Percentiles rank a stretch among this genome's conserved stretches.
phyloP scores from a whole-genome alignment of 805 yeast genomes.

The Lipomyces orientalis region DNA sequence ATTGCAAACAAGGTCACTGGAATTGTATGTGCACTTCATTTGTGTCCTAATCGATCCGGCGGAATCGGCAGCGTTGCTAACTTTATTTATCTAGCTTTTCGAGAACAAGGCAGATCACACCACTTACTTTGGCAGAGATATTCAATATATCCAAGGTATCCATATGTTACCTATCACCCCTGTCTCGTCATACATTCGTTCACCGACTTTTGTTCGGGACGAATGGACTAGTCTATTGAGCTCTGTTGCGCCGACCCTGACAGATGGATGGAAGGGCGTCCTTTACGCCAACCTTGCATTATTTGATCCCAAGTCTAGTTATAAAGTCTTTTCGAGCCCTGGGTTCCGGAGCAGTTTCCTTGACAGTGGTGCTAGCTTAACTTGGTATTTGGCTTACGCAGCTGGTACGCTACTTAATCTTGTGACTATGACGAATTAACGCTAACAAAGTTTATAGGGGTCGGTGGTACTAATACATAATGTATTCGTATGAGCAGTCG shows the following conservation, averaged over 20 bases:
- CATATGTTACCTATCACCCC: conserved; percentile 80
- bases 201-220: conserved; percentile 55
- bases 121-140: conserved; percentile 67
- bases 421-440: not conserved
- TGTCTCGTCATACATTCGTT: conserved; percentile 60
- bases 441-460: conserved; percentile 6
- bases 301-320: conserved; percentile 68
- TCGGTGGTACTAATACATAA: conserved; percentile 20
- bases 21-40: conserved; percentile 45
- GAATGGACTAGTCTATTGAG: conserved; percentile 64
- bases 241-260: conserved; percentile 50
- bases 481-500: not conserved
- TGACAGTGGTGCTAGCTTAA: conserved; percentile 83
- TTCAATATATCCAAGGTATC: conserved; percentile 75
- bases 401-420: conserved; percentile 44
- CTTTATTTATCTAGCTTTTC: conserved; percentile 46
- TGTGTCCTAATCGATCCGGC: not conserved
- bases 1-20: conserved; percentile 69
- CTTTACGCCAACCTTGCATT: conserved; percentile 77
- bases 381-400: conserved; percentile 83
- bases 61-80: not conserved
- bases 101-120: conserved; percentile 77
- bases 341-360: conserved; percentile 62
- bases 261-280: conserved; percentile 68
- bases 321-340: conserved; percentile 61